Evolutionary conservation across 495 filamentous ascomycete species (phyloP).

Genomic region (Daldinia childiae): DNA sequence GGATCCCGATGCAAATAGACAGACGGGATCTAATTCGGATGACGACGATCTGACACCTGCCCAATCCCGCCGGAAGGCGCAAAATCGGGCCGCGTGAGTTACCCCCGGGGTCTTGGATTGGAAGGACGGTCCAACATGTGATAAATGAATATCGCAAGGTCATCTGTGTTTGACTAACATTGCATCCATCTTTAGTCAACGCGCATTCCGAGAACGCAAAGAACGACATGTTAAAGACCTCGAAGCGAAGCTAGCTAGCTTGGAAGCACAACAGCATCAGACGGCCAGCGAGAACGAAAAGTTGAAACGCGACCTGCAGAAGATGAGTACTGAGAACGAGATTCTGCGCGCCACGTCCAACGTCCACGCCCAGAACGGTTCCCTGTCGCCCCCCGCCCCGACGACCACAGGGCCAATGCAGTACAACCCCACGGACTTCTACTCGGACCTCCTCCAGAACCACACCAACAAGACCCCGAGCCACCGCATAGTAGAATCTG

Average conservation of each 20-base stretch:
- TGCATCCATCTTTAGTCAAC: constrained; percentile 68
- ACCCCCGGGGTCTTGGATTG: constrained; percentile 12
- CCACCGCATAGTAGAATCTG: constrained; percentile 76
- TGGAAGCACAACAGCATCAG: constrained; percentile 65
- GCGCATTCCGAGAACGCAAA: constrained; percentile 96
- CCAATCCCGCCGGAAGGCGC: constrained; percentile 88
- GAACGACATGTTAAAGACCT: constrained; percentile 93
- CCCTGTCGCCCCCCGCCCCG: constrained; percentile 41
- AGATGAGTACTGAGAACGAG: constrained; percentile 88
- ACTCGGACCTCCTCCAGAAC: constrained; percentile 61
- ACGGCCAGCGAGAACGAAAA: constrained; percentile 77
- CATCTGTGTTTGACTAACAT: constrained; percentile 23
- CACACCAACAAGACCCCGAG: constrained; percentile 67
- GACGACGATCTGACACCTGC: constrained; percentile 76
- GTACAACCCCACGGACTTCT: constrained; percentile 79
- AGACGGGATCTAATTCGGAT: constrained; percentile 58
- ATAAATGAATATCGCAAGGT: not conserved
- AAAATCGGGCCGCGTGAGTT: constrained; percentile 95
- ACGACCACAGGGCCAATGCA: constrained; percentile 72
- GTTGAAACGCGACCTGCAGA: constrained; percentile 81
- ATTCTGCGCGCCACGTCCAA: constrained; percentile 84
- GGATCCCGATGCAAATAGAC: constrained; percentile 48
- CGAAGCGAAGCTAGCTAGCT: constrained; percentile 80
- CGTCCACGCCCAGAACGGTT: constrained; percentile 42
- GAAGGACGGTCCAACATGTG: constrained; percentile 4